These are phyloP conservation scores for Naegleria lovaniensis DNA, from an alignment of 208 protist species.

Conservation along the genomic window DNA sequence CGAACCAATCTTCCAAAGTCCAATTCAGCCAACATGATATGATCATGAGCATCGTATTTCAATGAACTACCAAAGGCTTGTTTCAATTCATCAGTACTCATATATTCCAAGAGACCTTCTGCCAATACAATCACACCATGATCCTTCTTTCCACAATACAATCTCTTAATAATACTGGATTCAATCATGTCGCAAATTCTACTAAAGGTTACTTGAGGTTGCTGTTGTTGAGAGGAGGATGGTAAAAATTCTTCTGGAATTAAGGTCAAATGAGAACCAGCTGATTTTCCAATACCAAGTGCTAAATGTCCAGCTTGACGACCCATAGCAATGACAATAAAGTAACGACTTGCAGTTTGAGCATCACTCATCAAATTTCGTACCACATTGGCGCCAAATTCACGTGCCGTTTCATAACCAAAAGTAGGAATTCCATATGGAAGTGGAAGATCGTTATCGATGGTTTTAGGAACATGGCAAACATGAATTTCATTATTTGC, in stretches of 20 bases:
- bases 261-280: conserved; percentile 31
- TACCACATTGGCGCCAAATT: conserved; percentile 23
- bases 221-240: too few species aligned
- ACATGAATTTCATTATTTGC: conserved; percentile 21
- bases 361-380: conserved; percentile 32
- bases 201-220: conserved; percentile 6
- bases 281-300: conserved; percentile 29
- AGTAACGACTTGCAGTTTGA: conserved; percentile 27
- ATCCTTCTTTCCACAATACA: conserved; percentile 14
- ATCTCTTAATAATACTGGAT: conserved; percentile 30
- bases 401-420: conserved; percentile 32
- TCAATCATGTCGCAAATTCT: conserved; percentile 30
- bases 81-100: conserved; percentile 24
- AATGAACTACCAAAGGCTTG: background rate
- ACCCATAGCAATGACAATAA: conserved; percentile 37
- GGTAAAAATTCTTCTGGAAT: conserved; percentile 41
- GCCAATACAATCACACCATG: conserved; percentile 34
- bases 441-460: conserved; percentile 38
- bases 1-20: conserved; percentile 28
- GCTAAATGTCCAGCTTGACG: conserved; percentile 33
- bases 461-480: conserved; percentile 38
- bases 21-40: conserved; percentile 32
- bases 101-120: conserved; percentile 32
- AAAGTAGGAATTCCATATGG: conserved; percentile 33
- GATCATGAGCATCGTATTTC: conserved; percentile 20